phyloP scores from a whole-genome alignment of 176 grass and related monocot genomes.

The Aegilops bicornis region DNA sequence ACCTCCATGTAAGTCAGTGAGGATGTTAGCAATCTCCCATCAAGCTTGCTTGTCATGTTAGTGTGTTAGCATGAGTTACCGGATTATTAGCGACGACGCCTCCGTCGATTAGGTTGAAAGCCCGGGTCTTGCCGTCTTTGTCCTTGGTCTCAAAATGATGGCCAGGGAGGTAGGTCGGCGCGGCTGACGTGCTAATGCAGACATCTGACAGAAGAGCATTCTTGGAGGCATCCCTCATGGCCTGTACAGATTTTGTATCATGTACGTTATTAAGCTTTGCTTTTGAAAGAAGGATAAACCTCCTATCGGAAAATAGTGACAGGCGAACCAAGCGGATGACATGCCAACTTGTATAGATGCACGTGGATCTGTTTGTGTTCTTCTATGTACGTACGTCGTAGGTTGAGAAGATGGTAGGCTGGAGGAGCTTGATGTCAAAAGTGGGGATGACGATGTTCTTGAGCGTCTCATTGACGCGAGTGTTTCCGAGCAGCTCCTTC shows the following conservation, averaged over 20 bases:
- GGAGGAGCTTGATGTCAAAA: background rate
- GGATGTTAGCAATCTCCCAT: background rate
- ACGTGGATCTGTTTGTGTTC: too few relatives aligned
- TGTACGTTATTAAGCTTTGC: too few relatives aligned
- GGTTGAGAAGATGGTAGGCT: background rate
- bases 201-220: constrained; percentile 32
- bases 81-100: constrained; percentile 69
- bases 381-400: background rate
- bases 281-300: too few relatives aligned
- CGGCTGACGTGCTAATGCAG: background rate
- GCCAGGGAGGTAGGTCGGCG: constrained; percentile 20
- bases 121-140: constrained; percentile 25
- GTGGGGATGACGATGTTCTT: background rate
- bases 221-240: constrained; percentile 21
- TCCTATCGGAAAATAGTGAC: too few relatives aligned
- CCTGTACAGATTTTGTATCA: background rate
- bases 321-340: too few relatives aligned
- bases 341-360: too few relatives aligned
- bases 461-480: background rate
- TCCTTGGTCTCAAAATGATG: constrained; percentile 41
- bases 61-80: background rate
- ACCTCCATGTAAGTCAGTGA: background rate
- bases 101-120: constrained; percentile 61
- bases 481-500: background rate
- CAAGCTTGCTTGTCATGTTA: background rate